Conservation (phyloP, 306 rosid genomes). For the Prosopis cineraria region DNA sequence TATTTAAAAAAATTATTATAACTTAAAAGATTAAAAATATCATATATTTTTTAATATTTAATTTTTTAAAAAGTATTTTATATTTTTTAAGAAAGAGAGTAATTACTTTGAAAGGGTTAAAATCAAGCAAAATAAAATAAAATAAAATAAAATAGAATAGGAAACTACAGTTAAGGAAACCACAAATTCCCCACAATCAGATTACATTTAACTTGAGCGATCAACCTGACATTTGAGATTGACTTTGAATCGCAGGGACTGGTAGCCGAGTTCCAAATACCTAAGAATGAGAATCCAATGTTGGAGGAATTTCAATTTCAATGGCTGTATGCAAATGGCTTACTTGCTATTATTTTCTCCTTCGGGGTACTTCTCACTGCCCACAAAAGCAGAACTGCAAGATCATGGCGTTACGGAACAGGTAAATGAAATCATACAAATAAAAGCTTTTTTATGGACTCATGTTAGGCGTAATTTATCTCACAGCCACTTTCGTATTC, state of each 20-base stretch:
- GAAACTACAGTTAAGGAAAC: neutral
- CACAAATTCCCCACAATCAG: neutral
- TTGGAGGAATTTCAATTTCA: slow-evolving; percentile 16
- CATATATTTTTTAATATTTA: too few species aligned
- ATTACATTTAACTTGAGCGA: neutral
- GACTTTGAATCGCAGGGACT: slow-evolving; percentile 7
- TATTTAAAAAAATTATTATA: too few species aligned
- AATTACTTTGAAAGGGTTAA: neutral
- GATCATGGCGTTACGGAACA: slow-evolving; percentile 25
- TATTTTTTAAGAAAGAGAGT: too few species aligned
- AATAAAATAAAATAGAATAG: neutral
- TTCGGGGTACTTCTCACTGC: slow-evolving; percentile 10
- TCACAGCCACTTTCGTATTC: neutral
- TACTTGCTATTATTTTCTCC: slow-evolving; percentile 13
- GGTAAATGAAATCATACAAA: neutral
- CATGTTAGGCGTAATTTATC: neutral
- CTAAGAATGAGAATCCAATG: neutral
- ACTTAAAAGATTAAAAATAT: too few species aligned
- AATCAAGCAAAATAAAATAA: neutral
- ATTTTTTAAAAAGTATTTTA: too few species aligned
- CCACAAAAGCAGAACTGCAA: slow-evolving; percentile 1
- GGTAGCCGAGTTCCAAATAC: neutral
- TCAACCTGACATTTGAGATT: neutral
- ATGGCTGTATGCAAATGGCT: slow-evolving; percentile 7
- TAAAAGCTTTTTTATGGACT: neutral